phyloP scores from a whole-genome alignment of 1,284 basidiomycete genomes.

The Sutorius eximius region DNA sequence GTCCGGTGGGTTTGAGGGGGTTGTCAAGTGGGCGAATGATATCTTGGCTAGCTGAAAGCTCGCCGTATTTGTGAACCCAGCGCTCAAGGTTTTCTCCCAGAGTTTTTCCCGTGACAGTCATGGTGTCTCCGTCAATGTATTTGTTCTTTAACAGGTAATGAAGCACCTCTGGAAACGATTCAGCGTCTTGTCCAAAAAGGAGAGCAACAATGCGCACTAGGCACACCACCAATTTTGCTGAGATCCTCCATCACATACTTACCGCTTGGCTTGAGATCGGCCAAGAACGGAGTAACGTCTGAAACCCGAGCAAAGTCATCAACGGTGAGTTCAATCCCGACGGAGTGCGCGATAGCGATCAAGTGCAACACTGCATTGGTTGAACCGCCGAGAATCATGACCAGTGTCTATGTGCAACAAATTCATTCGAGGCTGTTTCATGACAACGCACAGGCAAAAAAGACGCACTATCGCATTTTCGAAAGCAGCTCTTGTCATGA shows the following conservation, averaged over 20 bases:
- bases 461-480: conserved; percentile 89
- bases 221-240: conserved; percentile 86
- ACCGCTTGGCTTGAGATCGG: conserved; percentile 88
- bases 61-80: conserved; percentile 79
- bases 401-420: conserved; percentile 61
- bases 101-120: conserved; percentile 87
- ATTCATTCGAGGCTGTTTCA: conserved; percentile 11
- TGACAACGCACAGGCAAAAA: conserved; percentile 9
- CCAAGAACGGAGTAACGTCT: conserved; percentile 84
- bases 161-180: conserved; percentile 63
- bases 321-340: conserved; percentile 77
- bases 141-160: conserved; percentile 81
- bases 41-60: conserved; percentile 71
- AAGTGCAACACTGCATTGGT: conserved; percentile 92
- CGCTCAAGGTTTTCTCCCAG: conserved; percentile 86
- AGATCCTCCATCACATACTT: conserved; percentile 92
- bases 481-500: conserved; percentile 94
- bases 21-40: conserved; percentile 82
- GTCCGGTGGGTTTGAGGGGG: conserved; percentile 88
- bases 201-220: conserved; percentile 53
- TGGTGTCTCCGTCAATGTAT: conserved; percentile 79
- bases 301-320: conserved; percentile 89
- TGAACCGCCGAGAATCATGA: conserved; percentile 93
- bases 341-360: conserved; percentile 87
- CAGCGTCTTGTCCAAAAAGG: conserved; percentile 3